phyloP scores from a whole-genome alignment of 202 grass and related monocot genomes.

The Setaria italica region DNA sequence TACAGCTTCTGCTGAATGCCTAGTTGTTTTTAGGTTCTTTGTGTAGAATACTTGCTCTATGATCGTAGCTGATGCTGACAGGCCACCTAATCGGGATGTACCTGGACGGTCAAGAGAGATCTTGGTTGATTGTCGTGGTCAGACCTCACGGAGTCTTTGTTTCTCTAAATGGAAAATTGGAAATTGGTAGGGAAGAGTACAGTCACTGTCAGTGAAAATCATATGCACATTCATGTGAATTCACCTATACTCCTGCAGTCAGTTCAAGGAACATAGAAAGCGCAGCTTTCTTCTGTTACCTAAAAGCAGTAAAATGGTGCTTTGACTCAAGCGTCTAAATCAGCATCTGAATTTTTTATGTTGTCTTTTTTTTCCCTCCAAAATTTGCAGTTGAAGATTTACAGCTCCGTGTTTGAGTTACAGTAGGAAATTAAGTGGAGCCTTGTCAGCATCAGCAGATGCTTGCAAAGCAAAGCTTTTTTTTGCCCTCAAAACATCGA shows the following conservation, averaged over 20 bases:
- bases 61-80: slow-evolving; percentile 31
- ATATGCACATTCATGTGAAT: neutral
- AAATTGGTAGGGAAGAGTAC: neutral
- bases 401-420: neutral
- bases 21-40: neutral
- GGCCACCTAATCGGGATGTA: slow-evolving; percentile 17
- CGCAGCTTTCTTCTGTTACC: neutral
- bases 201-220: slow-evolving; percentile 38
- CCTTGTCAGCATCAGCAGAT: slow-evolving; percentile 29
- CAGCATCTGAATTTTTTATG: neutral
- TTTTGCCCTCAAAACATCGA: neutral
- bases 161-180: slow-evolving; percentile 32
- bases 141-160: slow-evolving; percentile 5
- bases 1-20: neutral
- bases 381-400: neutral
- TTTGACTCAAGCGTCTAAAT: neutral
- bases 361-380: neutral
- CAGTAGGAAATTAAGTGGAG: neutral
- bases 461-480: slow-evolving; percentile 19
- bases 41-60: neutral
- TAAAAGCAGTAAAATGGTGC: neutral
- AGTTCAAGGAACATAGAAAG: neutral
- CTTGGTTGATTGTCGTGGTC: slow-evolving; percentile 44
- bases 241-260: neutral
- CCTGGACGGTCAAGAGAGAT: slow-evolving; percentile 41